Conservation (phyloP, 495 filamentous ascomycete genomes). For the Penicillium coprophilum region DNA sequence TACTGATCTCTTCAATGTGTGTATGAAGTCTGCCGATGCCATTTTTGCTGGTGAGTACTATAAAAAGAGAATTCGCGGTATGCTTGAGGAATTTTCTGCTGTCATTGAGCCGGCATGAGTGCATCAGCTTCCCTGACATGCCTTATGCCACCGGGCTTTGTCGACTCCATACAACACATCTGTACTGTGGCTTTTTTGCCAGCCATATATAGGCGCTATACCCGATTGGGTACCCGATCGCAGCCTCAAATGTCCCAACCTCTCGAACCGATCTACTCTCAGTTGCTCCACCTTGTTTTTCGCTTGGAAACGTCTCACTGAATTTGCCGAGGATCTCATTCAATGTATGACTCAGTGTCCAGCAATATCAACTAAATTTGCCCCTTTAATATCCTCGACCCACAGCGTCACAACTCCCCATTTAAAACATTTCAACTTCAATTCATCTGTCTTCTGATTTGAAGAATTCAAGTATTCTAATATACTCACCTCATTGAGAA, state of each 20-base stretch:
- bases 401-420: too few species aligned
- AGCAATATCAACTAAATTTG: too few species aligned
- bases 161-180: too few species aligned
- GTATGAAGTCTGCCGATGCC: conserved; percentile 53
- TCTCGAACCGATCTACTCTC: too few species aligned
- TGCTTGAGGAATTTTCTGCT: neutral
- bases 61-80: conserved; percentile 49
- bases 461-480: too few species aligned
- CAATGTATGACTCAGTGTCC: neutral
- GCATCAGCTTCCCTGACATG: too few species aligned
- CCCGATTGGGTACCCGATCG: conserved; percentile 8
- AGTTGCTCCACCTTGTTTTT: neutral
- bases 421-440: too few species aligned
- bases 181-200: too few species aligned
- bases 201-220: too few species aligned
- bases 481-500: neutral
- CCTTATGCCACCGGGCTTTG: too few species aligned
- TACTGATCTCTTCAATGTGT: conserved; percentile 56
- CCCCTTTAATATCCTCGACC: too few species aligned
- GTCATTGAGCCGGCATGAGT: neutral
- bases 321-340: neutral
- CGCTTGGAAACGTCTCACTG: neutral
- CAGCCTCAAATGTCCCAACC: neutral
- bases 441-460: neutral
- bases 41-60: conserved; percentile 67